Percentiles rank a stretch among this genome's conserved stretches.
Conservation (phyloP, 192 early-diverging fungal genomes). For the Entomortierella chlamydospora region DNA sequence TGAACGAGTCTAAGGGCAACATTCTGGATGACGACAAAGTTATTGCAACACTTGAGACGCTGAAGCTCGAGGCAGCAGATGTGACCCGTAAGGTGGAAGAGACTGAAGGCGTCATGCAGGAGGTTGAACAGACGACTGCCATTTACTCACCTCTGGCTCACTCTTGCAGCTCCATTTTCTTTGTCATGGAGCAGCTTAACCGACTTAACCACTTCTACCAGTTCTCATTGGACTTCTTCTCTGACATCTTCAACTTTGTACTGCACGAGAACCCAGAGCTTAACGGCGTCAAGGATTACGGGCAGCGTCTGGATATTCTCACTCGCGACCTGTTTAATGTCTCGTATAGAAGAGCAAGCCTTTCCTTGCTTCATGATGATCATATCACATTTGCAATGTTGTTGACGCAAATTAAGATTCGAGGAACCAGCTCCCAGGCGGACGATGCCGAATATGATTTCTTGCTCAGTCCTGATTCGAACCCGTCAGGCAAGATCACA, state of each 20-base stretch:
- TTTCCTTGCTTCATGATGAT: constrained; percentile 91
- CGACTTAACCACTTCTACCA: constrained; percentile 95
- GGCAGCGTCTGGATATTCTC: constrained; percentile 78
- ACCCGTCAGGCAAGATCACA: constrained; percentile 58
- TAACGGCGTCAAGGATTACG: constrained; percentile 71
- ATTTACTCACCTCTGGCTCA: constrained; percentile 93
- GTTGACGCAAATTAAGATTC: constrained; percentile 88
- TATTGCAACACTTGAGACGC: constrained; percentile 91
- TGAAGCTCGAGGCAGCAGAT: constrained; percentile 97
- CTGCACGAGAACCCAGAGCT: constrained; percentile 82
- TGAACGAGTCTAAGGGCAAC: constrained; percentile 96
- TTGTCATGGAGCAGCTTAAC: constrained; percentile 95
- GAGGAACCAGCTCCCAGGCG: constrained; percentile 63
- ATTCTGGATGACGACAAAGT: constrained; percentile 98
- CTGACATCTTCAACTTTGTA: constrained; percentile 89
- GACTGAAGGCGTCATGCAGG: constrained; percentile 94
- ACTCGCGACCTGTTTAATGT: constrained; percentile 86
- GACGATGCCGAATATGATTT: constrained; percentile 79
- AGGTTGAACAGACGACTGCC: constrained; percentile 93
- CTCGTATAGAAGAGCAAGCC: constrained; percentile 81
- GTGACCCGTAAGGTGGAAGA: constrained; percentile 92
- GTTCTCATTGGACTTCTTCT: constrained; percentile 98
- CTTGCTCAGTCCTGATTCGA: constrained; percentile 72
- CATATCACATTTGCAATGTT: constrained; percentile 90
- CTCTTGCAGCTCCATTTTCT: constrained; percentile 93